Conservation (phyloP, 805 yeast genomes). For the Candida yuanshanica region DNA sequence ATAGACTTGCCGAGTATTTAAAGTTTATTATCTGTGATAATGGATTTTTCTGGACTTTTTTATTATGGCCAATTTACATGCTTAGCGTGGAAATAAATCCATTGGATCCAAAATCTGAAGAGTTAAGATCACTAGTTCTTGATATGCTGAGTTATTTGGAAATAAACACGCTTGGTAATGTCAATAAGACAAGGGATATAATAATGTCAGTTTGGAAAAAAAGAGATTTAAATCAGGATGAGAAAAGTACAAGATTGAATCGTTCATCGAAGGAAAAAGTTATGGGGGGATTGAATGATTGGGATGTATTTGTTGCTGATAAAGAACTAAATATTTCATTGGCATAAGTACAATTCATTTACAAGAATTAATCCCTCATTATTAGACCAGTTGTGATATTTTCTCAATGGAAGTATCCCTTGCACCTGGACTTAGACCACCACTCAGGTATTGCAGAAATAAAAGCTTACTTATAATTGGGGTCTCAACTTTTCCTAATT, state of each 20-base stretch:
- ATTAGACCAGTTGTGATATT: conserved; percentile 21
- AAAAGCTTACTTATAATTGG: conserved; percentile 63
- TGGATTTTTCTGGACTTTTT: conserved; percentile 5
- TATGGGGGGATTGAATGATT: conserved; percentile 4
- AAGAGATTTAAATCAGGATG: conserved; percentile 2
- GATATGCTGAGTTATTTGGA: conserved; percentile 5
- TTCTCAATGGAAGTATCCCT: conserved; percentile 38
- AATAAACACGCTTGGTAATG: conserved; percentile 5
- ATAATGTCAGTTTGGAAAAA: conserved; percentile 7
- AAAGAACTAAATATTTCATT: conserved; percentile 5
- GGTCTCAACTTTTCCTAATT: conserved; percentile 55
- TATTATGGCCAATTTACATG: conserved; percentile 10
- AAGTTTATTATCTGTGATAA: conserved; percentile 4
- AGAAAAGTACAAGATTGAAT: background rate
- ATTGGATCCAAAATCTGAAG: conserved; percentile 1
- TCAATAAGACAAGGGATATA: conserved; percentile 6
- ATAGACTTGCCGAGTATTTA: conserved; percentile 1
- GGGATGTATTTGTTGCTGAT: conserved; percentile 8
- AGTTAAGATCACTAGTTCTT: conserved; percentile 2
- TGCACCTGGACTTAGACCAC: conserved; percentile 60
- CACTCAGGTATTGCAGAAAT: conserved; percentile 71
- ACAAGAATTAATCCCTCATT: background rate
- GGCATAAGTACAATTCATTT: background rate
- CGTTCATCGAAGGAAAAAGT: background rate
- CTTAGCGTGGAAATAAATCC: conserved; percentile 3